Base-by-base conservation (phyloP, 202 grass and related monocot species). In the Brachypodium distachyon region DNA sequence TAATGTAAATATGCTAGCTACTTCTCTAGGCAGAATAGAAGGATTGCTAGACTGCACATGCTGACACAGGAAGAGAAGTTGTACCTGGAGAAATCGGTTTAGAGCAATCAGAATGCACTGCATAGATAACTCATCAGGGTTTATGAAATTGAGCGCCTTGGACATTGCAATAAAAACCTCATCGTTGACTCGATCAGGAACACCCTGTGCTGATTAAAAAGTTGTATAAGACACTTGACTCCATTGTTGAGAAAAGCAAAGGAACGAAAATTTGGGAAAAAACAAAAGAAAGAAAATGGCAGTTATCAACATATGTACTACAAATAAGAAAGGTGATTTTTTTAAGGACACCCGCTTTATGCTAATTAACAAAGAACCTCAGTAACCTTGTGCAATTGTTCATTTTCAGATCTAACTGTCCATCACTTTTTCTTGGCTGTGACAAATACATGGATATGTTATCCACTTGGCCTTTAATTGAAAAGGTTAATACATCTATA, bases 111-210 rank as follows among this genome's bases (percentile, higher is more conserved):
- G 46, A 87, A 98, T 92, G 81, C 95, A 98, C 77, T 98, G 95
- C 91, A 98, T 94, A 25, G 95, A 98, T 81, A 98, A 73, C 80
- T 98, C 95, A 38, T 95, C 91, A 74, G 95, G 95, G 85, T 97
- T 97, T 85, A 97, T 97, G 78, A 97, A 97, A 77, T 97, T 97
- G 32, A 97, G 94, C 32, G 90, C 94, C 76, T 93, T 97, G 12
- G 93, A 97, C 93, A 93, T 91, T 65, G 93, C 93, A 85, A 97
- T 85, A 81, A 97, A 97, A 82, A 97, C 93, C 79, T 97, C 94
- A 72, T 97, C 86, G 61, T 78, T 97, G 43, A 89, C 90, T 27
- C 90, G 83, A 87, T 89, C 88, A 75, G 90, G 94, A 79, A 97
- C 90, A 77, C 88, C 94, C 90, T 91, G 88, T 80, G 52, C 74